Evolutionary conservation across 73 alveolate genomes (phyloP), one percentile per base, ranked within the genome.

Genomic region (Paramecium sexaurelia): DNA sequence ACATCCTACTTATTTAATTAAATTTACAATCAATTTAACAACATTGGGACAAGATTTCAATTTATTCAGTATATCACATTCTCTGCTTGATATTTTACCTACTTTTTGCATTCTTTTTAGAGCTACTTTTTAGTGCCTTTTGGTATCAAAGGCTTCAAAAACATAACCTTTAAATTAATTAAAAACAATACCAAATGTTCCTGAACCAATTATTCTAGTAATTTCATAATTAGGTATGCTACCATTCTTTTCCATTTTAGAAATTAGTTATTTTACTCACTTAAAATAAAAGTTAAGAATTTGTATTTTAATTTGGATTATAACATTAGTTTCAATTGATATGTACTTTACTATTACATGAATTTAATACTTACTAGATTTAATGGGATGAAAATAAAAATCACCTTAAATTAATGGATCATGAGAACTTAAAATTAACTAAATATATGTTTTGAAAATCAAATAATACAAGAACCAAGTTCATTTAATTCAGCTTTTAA

Each of bases 31-130:
- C 89, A 96, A 85, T 87, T 94, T 91, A 24, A 96, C 96, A 27
- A 96, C 97, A 69, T 96, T 84, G 37, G 92, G 93, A 89, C 99
- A 95, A 35, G 92, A 97, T 73, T 95, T 92, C 17, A 96, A 94
- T 61, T 91, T 84, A 35, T 91, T 91, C 9, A 96, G 92, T 22
- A 96, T 93, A 85, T 96, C 98, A 82, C 92, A 96, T 86, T 96
- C 99, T 75, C 99, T 93, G 57, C 98, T 94, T 55, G 95, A 94
- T 37, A 91, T 89, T 91, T 92, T 96, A 6, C 97, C 99, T 19
- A 97, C 99, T 91, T 96, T 96, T 27, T 95, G 92, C 17, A 98
- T 95, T n/a, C 99, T 73, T 95, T 96, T 96, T 17, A 96, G 87
- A 3, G 99, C 99, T 13, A 96, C 99, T 55, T 93, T 90, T 33